Evolutionary conservation across 345 rosid species (phyloP).

Genomic region (Orychophragmus violaceus): DNA sequence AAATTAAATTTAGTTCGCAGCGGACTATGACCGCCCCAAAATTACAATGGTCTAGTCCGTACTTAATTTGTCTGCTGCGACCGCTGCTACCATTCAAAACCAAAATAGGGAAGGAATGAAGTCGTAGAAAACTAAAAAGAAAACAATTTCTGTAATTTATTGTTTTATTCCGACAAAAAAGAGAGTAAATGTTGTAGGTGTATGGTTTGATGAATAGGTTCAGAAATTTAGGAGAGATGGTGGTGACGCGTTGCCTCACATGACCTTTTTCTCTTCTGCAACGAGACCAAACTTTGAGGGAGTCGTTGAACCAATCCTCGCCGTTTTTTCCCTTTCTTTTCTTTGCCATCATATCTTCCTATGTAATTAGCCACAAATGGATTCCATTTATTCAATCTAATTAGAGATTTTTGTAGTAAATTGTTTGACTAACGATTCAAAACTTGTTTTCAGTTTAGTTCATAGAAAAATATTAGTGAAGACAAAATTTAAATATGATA

Average conservation of each 20-base stretch:
- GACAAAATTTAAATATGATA: neutral
- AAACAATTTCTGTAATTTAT: neutral
- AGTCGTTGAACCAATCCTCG: conserved; percentile 18
- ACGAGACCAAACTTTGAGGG: neutral
- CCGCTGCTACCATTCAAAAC: too few species aligned
- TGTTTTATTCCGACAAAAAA: conserved; percentile 20
- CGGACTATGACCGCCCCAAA: too few species aligned
- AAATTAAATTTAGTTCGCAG: too few species aligned
- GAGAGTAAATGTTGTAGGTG: neutral
- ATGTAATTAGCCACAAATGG: neutral
- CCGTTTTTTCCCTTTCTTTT: neutral
- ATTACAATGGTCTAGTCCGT: too few species aligned
- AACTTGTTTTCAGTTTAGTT: neutral
- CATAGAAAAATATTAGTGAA: neutral
- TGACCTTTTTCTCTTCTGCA: conserved; percentile 14
- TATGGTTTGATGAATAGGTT: conserved; percentile 4
- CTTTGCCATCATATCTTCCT: neutral
- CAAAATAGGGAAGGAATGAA: neutral
- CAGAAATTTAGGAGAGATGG: conserved; percentile 3
- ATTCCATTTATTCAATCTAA: neutral
- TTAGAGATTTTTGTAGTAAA: neutral
- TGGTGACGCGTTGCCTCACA: neutral
- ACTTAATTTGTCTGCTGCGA: too few species aligned
- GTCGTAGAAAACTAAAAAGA: neutral
- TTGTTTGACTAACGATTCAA: neutral